A percentile compares a stretch with the other conserved stretches of the same genome.
These are phyloP conservation scores for Glaciozyma martinii DNA, from an alignment of 768 basidiomycete species.

Conservation along the genomic window DNA sequence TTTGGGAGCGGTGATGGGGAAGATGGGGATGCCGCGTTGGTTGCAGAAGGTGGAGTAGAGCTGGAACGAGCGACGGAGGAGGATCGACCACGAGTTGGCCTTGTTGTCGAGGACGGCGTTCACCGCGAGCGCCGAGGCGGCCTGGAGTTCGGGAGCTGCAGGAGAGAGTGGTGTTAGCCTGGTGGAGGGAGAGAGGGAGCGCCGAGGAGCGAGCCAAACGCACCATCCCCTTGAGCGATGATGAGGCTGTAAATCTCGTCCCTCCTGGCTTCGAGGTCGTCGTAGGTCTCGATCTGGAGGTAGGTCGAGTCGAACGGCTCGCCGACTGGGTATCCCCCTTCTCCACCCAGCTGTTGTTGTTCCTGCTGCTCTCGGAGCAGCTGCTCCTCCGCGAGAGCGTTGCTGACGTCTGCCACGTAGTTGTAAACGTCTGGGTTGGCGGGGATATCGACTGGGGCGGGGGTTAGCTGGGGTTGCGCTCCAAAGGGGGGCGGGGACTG, in stretches of 20 bases:
- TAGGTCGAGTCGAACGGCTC: background rate
- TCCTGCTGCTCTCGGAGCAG: too few species aligned
- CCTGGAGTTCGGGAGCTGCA: background rate
- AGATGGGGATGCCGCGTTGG: conserved; percentile 3
- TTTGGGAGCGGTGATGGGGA: conserved; percentile 12
- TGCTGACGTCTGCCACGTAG: too few species aligned
- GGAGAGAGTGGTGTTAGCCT: background rate
- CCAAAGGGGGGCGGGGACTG: too few species aligned
- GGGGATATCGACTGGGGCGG: too few species aligned
- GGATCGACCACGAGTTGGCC: background rate
- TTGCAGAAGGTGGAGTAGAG: conserved; percentile 15
- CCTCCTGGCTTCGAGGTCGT: background rate
- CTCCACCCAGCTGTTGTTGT: too few species aligned
- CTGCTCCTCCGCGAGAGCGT: too few species aligned
- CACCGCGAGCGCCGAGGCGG: background rate
- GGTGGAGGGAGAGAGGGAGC: background rate
- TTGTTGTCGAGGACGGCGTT: background rate
- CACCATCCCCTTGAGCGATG: background rate
- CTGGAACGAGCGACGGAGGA: background rate
- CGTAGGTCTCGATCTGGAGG: background rate
- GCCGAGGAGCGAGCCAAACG: background rate
- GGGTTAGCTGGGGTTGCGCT: too few species aligned
- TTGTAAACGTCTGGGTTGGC: too few species aligned
- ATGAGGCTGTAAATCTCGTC: background rate
- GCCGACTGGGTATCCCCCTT: too few species aligned